Evolutionary conservation across 495 filamentous ascomycete species (phyloP).

Genomic region (Lichenothelia convexa): DNA sequence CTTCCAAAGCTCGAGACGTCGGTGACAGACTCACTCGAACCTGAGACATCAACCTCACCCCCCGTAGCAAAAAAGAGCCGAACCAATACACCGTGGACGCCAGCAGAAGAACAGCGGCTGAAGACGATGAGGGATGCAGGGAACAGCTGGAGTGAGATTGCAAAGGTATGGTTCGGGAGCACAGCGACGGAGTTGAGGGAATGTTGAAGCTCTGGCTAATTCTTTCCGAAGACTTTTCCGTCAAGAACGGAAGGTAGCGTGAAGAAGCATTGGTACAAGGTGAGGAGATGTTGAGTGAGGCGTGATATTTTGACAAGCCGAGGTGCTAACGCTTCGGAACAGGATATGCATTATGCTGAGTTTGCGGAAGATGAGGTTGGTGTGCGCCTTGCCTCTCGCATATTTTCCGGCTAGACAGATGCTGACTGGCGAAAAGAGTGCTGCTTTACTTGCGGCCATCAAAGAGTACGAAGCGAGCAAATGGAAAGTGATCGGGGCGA

Average conservation of each 20-base stretch:
- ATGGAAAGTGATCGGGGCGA: conserved; percentile 91
- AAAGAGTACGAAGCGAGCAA: conserved; percentile 98
- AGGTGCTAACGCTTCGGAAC: conserved; percentile 15
- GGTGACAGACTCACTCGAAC: too few species aligned
- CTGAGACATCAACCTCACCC: conserved; percentile 9
- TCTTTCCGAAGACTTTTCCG: conserved; percentile 58
- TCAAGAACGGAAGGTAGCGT: conserved; percentile 88
- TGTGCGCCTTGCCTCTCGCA: conserved; percentile 5
- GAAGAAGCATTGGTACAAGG: conserved; percentile 99
- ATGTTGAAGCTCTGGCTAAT: background rate
- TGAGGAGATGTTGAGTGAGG: conserved; percentile 25
- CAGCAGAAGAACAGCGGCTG: conserved; percentile 77
- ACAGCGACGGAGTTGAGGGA: too few species aligned
- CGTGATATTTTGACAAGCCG: conserved; percentile 5
- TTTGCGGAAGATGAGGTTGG: conserved; percentile 92
- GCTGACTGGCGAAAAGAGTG: conserved; percentile 37
- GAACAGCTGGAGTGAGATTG: conserved; percentile 91
- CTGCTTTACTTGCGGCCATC: conserved; percentile 77
- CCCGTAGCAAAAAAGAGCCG: conserved; percentile 74
- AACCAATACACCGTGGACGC: conserved; percentile 96
- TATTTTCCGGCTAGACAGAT: background rate
- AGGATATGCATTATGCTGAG: conserved; percentile 99
- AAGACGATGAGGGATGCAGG: conserved; percentile 88
- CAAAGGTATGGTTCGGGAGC: conserved; percentile 66
- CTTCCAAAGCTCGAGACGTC: too few species aligned